phyloP scores from a whole-genome alignment of 2,329 filamentous ascomycete genomes.

The Colletotrichum sp. region DNA sequence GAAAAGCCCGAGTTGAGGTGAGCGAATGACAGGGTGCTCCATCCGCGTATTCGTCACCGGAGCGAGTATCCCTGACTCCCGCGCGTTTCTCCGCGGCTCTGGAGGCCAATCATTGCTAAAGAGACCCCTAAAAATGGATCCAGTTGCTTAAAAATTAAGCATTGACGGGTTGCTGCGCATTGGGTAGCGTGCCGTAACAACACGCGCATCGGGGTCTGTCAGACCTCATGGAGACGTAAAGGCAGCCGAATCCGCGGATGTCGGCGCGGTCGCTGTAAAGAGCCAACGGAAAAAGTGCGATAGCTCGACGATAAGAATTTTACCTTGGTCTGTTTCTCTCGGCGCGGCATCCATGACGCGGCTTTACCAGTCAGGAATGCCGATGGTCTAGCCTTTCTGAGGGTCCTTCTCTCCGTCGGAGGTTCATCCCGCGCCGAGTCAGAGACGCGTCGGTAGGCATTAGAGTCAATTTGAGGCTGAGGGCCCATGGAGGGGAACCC shows the following conservation, averaged over 20 bases:
- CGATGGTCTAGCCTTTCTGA: background rate
- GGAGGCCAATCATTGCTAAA: background rate
- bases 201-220: background rate
- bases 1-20: background rate
- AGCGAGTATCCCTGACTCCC: background rate
- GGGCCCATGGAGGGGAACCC: background rate
- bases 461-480: background rate
- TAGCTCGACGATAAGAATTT: background rate
- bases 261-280: background rate
- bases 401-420: background rate
- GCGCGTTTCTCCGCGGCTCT: background rate
- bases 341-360: background rate
- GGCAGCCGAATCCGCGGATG: background rate
- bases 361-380: background rate
- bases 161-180: background rate
- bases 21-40: background rate
- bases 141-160: background rate
- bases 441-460: background rate
- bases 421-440: background rate
- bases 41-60: constrained; percentile 15
- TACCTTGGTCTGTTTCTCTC: background rate
- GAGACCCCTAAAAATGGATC: background rate
- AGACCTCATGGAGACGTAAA: background rate
- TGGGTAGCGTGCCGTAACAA: background rate
- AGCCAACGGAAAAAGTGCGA: background rate